These are phyloP conservation scores for Postia placenta DNA, from an alignment of 768 basidiomycete genomes.

Conservation along the genomic window DNA sequence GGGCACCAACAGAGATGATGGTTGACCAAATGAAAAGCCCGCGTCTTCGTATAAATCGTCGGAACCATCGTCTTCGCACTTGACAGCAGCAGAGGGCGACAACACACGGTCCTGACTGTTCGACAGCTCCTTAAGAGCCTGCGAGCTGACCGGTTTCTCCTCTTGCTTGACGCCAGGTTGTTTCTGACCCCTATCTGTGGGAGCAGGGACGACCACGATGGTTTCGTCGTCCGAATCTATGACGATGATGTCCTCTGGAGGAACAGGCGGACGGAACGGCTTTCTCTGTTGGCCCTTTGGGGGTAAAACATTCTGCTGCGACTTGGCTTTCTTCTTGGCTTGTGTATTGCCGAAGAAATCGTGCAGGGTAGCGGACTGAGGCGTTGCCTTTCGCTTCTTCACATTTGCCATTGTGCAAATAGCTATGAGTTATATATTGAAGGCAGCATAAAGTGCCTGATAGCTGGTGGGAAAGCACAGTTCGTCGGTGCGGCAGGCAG, in stretches of 20 bases:
- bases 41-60: background rate
- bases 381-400: conserved; percentile 24
- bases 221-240: conserved; percentile 26
- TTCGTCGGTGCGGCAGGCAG: too few species aligned
- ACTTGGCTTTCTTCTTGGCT: conserved; percentile 15
- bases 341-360: conserved; percentile 18
- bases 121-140: background rate
- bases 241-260: conserved; percentile 23
- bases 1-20: background rate
- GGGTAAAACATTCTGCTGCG: background rate
- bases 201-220: background rate
- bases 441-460: too few species aligned
- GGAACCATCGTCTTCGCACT: background rate
- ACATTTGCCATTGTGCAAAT: too few species aligned
- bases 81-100: background rate
- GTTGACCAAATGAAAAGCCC: background rate
- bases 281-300: conserved; percentile 2
- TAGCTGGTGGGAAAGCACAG: too few species aligned
- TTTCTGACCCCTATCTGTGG: background rate
- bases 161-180: background rate
- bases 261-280: background rate
- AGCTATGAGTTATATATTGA: too few species aligned
- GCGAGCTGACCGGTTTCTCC: too few species aligned
- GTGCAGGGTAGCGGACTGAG: conserved; percentile 21
- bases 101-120: background rate